Conservation (phyloP, 2,329 filamentous ascomycete genomes). For the Phaeophleospora eucalypticola region DNA sequence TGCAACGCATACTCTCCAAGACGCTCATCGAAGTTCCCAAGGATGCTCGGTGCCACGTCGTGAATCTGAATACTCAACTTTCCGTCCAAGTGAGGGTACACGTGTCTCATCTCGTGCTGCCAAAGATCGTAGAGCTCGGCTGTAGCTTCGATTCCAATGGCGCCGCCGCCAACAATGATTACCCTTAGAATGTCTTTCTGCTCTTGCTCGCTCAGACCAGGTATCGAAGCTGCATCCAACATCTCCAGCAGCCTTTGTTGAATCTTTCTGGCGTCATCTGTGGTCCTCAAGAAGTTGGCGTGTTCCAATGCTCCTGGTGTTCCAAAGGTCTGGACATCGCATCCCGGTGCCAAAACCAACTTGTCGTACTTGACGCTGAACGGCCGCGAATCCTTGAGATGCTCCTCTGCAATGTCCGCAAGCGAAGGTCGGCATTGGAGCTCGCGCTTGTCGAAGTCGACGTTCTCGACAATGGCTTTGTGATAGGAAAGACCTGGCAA, state of each 20-base stretch:
- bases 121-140: slow-evolving; percentile 44
- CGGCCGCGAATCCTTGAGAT: slow-evolving; percentile 23
- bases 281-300: slow-evolving; percentile 38
- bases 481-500: slow-evolving; percentile 23
- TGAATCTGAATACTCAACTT: slow-evolving; percentile 42
- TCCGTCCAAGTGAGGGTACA: slow-evolving; percentile 41
- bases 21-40: slow-evolving; percentile 40
- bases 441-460: slow-evolving; percentile 36
- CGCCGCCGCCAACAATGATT: slow-evolving; percentile 41
- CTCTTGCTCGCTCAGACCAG: slow-evolving; percentile 25
- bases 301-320: slow-evolving; percentile 40
- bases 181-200: slow-evolving; percentile 37
- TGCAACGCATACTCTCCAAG: slow-evolving; percentile 41
- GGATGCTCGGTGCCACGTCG: slow-evolving; percentile 41
- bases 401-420: slow-evolving; percentile 28
- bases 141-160: slow-evolving; percentile 42
- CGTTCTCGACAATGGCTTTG: slow-evolving; percentile 39
- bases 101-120: slow-evolving; percentile 35
- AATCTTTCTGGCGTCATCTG: slow-evolving; percentile 33
- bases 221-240: slow-evolving; percentile 36
- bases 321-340: slow-evolving; percentile 39
- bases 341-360: slow-evolving; percentile 42
- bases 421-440: slow-evolving; percentile 35
- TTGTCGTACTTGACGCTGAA: slow-evolving; percentile 43
- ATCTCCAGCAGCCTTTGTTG: slow-evolving; percentile 37